Evolutionary conservation across 495 filamentous ascomycete genomes (phyloP).

Genomic region (Aspergillus steynii): DNA sequence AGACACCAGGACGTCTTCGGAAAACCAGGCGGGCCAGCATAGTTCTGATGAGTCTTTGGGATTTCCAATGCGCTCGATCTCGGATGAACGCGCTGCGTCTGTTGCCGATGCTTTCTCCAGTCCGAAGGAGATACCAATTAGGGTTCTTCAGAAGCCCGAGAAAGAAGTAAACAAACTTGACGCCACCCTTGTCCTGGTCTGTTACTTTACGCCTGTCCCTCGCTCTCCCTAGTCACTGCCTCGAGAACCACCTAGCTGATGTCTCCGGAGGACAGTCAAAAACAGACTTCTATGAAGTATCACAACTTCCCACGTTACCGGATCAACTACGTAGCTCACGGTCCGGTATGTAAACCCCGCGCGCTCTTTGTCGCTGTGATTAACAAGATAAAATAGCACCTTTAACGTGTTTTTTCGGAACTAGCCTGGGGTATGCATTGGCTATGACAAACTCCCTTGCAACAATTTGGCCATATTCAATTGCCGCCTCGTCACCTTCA

Average conservation of each 20-base stretch:
- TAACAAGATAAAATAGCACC: conserved; percentile 30
- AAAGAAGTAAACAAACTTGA: conserved; percentile 48
- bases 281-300: conserved; percentile 84
- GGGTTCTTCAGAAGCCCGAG: conserved; percentile 58
- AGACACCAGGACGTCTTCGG: conserved; percentile 40
- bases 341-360: conserved; percentile 50
- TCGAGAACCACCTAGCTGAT: conserved; percentile 21
- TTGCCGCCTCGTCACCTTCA: conserved; percentile 49
- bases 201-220: conserved; percentile 24
- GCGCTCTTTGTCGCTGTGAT: conserved; percentile 3
- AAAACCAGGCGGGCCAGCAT: conserved; percentile 19
- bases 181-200: conserved; percentile 63
- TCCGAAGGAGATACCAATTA: conserved; percentile 57
- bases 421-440: conserved; percentile 70
- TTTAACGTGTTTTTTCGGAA: conserved; percentile 58
- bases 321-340: conserved; percentile 64
- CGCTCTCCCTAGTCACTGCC: background rate
- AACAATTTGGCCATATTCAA: conserved; percentile 82
- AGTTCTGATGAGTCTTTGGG: conserved; percentile 23
- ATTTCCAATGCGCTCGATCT: conserved; percentile 6
- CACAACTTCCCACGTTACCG: conserved; percentile 78
- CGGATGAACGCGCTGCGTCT: conserved; percentile 13
- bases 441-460: conserved; percentile 77
- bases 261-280: conserved; percentile 59
- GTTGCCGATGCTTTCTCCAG: conserved; percentile 15